Evolutionary conservation across 2,329 filamentous ascomycete species (phyloP).

Genomic region (Beauveria sp.): DNA sequence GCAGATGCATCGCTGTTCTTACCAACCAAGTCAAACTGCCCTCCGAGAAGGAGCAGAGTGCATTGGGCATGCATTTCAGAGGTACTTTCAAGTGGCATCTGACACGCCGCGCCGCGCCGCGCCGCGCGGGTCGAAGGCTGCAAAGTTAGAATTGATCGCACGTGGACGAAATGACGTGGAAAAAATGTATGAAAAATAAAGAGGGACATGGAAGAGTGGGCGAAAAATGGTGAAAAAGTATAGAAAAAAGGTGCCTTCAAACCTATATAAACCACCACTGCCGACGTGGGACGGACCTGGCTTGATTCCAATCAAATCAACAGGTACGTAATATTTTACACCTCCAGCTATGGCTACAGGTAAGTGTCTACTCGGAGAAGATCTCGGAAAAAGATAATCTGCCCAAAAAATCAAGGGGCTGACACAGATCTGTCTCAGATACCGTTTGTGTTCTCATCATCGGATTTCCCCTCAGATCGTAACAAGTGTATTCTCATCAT

Average conservation of each 20-base stretch:
- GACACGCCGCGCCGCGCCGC: neutral
- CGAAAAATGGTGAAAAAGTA: neutral
- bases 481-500: neutral
- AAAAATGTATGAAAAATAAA: neutral
- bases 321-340: neutral
- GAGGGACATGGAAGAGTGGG: neutral
- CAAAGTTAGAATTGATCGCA: neutral
- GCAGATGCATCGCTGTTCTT: neutral
- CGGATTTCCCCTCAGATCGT: neutral
- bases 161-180: neutral
- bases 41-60: neutral
- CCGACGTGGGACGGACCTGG: neutral
- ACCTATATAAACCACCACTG: neutral
- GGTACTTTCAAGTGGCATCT: neutral
- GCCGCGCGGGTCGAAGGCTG: neutral
- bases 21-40: neutral
- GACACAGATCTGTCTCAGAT: neutral
- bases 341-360: neutral
- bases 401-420: neutral
- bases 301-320: neutral
- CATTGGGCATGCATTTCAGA: neutral
- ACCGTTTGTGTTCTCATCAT: neutral
- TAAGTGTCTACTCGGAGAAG: neutral
- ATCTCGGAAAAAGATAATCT: neutral
- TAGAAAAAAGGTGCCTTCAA: neutral